Percentiles rank a stretch among this genome's conserved stretches.
These are phyloP conservation scores for Wickerhamomyces kurtzmanii DNA, from an alignment of 805 yeast genomes.

Conservation along the genomic window DNA sequence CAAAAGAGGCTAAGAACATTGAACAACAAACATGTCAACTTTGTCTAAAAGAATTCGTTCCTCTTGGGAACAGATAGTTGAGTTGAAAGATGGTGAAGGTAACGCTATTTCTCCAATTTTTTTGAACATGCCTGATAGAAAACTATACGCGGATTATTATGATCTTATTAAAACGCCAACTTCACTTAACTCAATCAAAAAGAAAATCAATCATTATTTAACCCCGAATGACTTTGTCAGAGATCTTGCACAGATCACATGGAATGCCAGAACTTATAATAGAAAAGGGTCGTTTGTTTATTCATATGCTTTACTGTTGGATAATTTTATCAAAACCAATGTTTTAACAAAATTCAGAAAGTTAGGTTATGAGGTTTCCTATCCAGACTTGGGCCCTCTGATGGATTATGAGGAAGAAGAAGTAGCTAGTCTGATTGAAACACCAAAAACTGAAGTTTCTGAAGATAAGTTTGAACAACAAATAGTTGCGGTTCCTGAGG, in stretches of 20 bases:
- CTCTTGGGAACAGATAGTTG: constrained; percentile 27
- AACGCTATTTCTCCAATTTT: constrained; percentile 44
- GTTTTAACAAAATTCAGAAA: constrained; percentile 23
- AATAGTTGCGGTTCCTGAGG: too few relatives aligned
- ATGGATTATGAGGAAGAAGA: constrained; percentile 29
- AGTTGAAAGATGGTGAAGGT: constrained; percentile 31
- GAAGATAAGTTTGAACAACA: too few relatives aligned
- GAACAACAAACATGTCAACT: constrained; percentile 1
- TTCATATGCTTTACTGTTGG: constrained; percentile 48
- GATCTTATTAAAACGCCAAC: constrained; percentile 71
- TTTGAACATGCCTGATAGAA: constrained; percentile 64
- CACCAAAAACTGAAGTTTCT: too few relatives aligned
- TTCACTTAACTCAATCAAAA: constrained; percentile 64
- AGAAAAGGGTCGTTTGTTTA: constrained; percentile 59
- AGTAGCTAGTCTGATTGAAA: not conserved
- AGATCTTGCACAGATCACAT: constrained; percentile 76
- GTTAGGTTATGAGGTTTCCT: constrained; percentile 21
- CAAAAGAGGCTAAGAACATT: too few relatives aligned
- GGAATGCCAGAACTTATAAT: constrained; percentile 87
- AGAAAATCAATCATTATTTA: constrained; percentile 45
- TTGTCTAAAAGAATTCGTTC: constrained; percentile 12
- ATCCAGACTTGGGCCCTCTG: constrained; percentile 55
- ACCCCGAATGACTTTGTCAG: constrained; percentile 59
- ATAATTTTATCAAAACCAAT: constrained; percentile 26
- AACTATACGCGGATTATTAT: constrained; percentile 68